Conservation (phyloP, 78 protist genomes). For the Dictyostelium discoideum region DNA sequence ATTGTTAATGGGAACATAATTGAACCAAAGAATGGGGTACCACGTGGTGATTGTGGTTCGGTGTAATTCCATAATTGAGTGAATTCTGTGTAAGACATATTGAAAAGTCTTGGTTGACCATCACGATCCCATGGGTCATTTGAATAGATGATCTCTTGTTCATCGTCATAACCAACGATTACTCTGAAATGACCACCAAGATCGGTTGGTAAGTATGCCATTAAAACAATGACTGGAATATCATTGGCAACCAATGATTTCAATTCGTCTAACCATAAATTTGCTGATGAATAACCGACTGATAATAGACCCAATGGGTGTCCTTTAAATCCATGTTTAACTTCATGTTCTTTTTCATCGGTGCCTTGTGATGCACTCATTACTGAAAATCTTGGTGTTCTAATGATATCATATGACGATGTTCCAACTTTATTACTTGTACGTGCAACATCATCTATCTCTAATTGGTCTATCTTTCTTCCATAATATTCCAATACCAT, state of each 20-base stretch:
- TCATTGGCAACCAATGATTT: slow-evolving; percentile 6
- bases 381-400: slow-evolving; percentile 47
- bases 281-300: slow-evolving; percentile 23
- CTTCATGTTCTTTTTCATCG: slow-evolving; percentile 10
- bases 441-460: slow-evolving; percentile 59
- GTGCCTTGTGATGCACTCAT: slow-evolving; percentile 29
- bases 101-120: slow-evolving; percentile 39
- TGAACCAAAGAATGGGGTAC: slow-evolving; percentile 50
- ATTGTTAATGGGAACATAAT: background rate
- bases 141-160: background rate
- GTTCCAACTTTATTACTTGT: slow-evolving; percentile 49
- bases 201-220: slow-evolving; percentile 4
- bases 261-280: slow-evolving; percentile 26
- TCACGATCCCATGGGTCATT: slow-evolving; percentile 66
- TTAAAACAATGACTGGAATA: slow-evolving; percentile 35
- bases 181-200: slow-evolving; percentile 71
- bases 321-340: background rate
- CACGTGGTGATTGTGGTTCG: slow-evolving; percentile 40
- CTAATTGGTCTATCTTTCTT: background rate
- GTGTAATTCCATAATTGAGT: slow-evolving; percentile 41
- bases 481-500: slow-evolving; percentile 28
- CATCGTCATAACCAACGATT: slow-evolving; percentile 51
- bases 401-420: slow-evolving; percentile 25
- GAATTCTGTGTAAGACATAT: slow-evolving; percentile 10
- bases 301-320: slow-evolving; percentile 36